phyloP scores from a whole-genome alignment of 1,284 basidiomycete genomes.

The Testicularia cyperi region DNA sequence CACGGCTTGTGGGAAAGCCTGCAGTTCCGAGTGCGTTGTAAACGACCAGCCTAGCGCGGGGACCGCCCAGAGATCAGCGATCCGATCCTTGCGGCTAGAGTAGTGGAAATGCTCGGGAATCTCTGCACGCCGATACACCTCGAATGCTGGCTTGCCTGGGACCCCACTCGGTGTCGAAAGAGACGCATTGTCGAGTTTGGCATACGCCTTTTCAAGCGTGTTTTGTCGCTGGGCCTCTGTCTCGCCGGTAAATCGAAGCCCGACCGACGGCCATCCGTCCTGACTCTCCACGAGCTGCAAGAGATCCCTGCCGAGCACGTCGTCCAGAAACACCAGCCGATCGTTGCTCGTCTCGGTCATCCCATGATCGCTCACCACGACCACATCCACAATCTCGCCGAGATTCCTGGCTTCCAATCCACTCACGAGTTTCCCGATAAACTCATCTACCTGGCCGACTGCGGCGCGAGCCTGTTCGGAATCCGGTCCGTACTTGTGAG shows the following conservation, averaged over 20 bases:
- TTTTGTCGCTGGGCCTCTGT: neutral
- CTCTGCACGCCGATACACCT: constrained; percentile 5
- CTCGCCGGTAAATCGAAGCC: constrained; percentile 15
- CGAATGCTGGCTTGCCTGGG: constrained; percentile 1
- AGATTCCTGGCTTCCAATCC: constrained; percentile 73
- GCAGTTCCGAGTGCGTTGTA: constrained; percentile 11
- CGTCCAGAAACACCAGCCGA: constrained; percentile 76
- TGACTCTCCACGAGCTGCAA: constrained; percentile 69
- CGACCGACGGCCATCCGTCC: constrained; percentile 66
- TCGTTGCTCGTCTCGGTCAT: constrained; percentile 83
- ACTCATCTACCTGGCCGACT: constrained; percentile 71
- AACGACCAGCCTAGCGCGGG: constrained; percentile 30
- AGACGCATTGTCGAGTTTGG: neutral
- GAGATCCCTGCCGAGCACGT: constrained; percentile 73
- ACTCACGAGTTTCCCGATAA: constrained; percentile 71
- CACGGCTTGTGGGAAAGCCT: constrained; percentile 63
- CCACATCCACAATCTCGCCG: constrained; percentile 77
- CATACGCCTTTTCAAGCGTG: neutral
- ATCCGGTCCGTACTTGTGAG: constrained; percentile 75
- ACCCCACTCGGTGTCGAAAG: neutral
- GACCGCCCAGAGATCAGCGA: constrained; percentile 16
- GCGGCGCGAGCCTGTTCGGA: constrained; percentile 61
- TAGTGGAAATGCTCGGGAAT: constrained; percentile 14
- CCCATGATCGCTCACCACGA: constrained; percentile 89
- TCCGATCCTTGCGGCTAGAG: neutral